phyloP scores from a whole-genome alignment of 352 stramenopile genomes.

The Phytophthora fragariae region DNA sequence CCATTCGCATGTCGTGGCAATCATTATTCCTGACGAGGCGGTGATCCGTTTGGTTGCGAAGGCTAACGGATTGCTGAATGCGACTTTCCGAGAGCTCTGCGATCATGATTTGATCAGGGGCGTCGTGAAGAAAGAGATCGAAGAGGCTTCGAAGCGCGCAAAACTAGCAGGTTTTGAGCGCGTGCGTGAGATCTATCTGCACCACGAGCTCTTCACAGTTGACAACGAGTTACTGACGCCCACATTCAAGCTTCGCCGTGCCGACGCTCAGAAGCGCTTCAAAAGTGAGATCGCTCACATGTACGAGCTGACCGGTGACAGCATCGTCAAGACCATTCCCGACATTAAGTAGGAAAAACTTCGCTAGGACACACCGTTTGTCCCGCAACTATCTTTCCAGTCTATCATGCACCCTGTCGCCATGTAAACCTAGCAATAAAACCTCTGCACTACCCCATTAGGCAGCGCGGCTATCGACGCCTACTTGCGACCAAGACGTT shows the following conservation, averaged over 20 bases:
- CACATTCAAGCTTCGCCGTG: slow-evolving; percentile 97
- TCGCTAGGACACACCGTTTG: not conserved
- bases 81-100: slow-evolving; percentile 57
- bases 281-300: slow-evolving; percentile 76
- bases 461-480: too few relatives aligned
- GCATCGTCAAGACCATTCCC: slow-evolving; percentile 45
- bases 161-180: slow-evolving; percentile 95
- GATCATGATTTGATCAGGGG: slow-evolving; percentile 56
- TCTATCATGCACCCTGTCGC: slow-evolving; percentile 32
- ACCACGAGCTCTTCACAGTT: slow-evolving; percentile 91
- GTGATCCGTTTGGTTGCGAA: slow-evolving; percentile 49
- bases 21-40: slow-evolving; percentile 90
- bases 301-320: slow-evolving; percentile 70
- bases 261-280: slow-evolving; percentile 65
- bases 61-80: slow-evolving; percentile 34
- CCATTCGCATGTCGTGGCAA: slow-evolving; percentile 94
- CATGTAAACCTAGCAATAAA: slow-evolving; percentile 26
- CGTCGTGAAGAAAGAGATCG: slow-evolving; percentile 59
- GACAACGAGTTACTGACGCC: slow-evolving; percentile 97
- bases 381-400: slow-evolving; percentile 7
- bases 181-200: slow-evolving; percentile 91
- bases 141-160: slow-evolving; percentile 53
- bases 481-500: slow-evolving; percentile 48
- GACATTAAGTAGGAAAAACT: slow-evolving; percentile 17
- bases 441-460: not conserved